Conservation (phyloP, 1,284 basidiomycete genomes). For the Trametes hirsuta region DNA sequence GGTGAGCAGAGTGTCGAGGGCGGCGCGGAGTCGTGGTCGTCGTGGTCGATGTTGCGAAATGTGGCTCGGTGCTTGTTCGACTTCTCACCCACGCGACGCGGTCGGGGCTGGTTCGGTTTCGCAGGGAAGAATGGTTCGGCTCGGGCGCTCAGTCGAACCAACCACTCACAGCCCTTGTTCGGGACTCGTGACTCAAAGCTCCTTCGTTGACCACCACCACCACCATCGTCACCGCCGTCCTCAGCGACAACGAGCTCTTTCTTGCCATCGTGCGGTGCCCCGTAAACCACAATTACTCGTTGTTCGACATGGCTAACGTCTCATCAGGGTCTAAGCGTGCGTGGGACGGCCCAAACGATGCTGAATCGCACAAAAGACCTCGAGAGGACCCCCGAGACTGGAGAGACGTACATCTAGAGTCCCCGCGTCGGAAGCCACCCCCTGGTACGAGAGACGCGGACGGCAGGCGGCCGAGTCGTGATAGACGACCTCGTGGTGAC, state of each 20-base stretch:
- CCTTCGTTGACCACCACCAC: slow-evolving; percentile 17
- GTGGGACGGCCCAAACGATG: slow-evolving; percentile 60
- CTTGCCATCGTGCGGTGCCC: slow-evolving; percentile 74
- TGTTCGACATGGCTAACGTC: slow-evolving; percentile 74
- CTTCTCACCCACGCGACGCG: slow-evolving; percentile 17
- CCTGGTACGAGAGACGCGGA: slow-evolving; percentile 40
- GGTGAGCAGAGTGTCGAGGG: slow-evolving; percentile 15
- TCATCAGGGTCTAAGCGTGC: slow-evolving; percentile 82
- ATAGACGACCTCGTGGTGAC: slow-evolving; percentile 38
- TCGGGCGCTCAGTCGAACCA: slow-evolving; percentile 5
- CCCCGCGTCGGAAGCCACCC: slow-evolving; percentile 37
- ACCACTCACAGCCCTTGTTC: not conserved
- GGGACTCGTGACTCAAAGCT: slow-evolving; percentile 9
- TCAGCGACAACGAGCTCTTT: slow-evolving; percentile 24
- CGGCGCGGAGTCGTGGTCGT: slow-evolving; percentile 14
- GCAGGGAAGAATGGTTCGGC: slow-evolving; percentile 8
- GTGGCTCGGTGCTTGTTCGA: slow-evolving; percentile 25
- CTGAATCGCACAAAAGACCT: slow-evolving; percentile 54
- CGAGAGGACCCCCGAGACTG: slow-evolving; percentile 71
- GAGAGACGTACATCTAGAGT: slow-evolving; percentile 71
- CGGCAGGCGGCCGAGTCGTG: slow-evolving; percentile 36
- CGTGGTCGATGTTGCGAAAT: slow-evolving; percentile 14
- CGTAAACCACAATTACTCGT: slow-evolving; percentile 65
- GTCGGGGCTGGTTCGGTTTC: not conserved
- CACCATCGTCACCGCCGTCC: slow-evolving; percentile 7